Conservation (phyloP, 208 protist species). For the Eutreptiella sp. region DNA sequence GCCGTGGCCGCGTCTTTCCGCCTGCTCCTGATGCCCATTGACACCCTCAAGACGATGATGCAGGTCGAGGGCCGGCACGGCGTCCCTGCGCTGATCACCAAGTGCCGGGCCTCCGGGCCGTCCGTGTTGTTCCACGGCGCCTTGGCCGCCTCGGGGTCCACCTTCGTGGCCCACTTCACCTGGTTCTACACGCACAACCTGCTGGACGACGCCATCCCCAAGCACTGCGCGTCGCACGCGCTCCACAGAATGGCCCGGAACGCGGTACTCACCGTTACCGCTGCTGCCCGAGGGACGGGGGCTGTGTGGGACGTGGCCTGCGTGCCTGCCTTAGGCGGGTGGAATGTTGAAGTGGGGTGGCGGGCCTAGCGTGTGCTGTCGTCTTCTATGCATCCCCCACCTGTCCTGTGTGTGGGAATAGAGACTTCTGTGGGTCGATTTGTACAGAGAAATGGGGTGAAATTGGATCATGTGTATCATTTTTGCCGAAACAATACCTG, state of each 20-base stretch:
- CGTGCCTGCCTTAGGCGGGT: too few relatives aligned
- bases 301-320: too few relatives aligned
- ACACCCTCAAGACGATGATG: conserved; percentile 54
- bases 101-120: conserved; percentile 23
- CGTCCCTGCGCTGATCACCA: conserved; percentile 29
- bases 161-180: conserved; percentile 48
- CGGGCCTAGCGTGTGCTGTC: too few relatives aligned
- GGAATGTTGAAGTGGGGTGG: too few relatives aligned
- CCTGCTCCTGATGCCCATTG: conserved; percentile 52
- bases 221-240: conserved; percentile 25
- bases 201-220: conserved; percentile 36
- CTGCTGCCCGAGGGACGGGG: too few relatives aligned
- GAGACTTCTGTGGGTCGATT: too few relatives aligned
- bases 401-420: too few relatives aligned
- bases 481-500: too few relatives aligned
- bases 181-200: conserved; percentile 52
- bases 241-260: conserved; percentile 4
- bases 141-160: conserved; percentile 41
- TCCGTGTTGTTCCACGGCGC: conserved; percentile 37
- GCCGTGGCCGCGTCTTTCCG: conserved; percentile 41
- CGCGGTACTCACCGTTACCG: too few relatives aligned
- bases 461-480: too few relatives aligned
- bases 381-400: too few relatives aligned
- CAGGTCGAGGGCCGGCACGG: conserved; percentile 41
- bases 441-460: too few relatives aligned